phyloP scores from a whole-genome alignment of 352 stramenopile genomes.

The Chrysophaeum taylorii region DNA sequence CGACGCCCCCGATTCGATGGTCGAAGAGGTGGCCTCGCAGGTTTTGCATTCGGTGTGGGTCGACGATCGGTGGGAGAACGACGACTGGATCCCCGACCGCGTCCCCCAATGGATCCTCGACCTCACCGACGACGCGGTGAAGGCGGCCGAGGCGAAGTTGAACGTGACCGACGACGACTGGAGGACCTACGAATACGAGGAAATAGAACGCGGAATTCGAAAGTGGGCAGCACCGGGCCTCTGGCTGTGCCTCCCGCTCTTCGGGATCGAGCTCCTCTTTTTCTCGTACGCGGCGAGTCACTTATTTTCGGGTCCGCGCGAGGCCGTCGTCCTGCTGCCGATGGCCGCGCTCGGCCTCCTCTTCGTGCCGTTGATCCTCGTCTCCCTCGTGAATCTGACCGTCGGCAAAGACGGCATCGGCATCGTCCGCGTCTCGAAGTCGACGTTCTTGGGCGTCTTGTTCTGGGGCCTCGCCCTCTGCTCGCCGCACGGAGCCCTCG shows the following conservation, averaged over 20 bases:
- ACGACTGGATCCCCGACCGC: not conserved
- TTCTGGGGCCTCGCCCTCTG: not conserved
- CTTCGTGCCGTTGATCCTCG: not conserved
- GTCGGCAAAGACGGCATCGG: not conserved
- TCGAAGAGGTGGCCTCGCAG: not conserved
- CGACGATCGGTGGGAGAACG: not conserved
- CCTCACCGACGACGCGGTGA: not conserved
- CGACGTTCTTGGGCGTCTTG: not conserved
- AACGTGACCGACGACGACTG: not conserved
- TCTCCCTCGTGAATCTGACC: not conserved
- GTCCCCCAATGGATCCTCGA: not conserved
- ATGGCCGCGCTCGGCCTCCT: constrained; percentile 5
- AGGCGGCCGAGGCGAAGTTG: not conserved
- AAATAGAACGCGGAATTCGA: not conserved
- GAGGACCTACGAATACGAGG: not conserved
- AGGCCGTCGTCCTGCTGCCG: not conserved
- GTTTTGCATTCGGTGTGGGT: not conserved
- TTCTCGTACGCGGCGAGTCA: constrained; percentile 4
- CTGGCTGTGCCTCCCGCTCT: constrained; percentile 6
- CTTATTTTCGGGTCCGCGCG: not conserved
- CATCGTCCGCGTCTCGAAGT: not conserved
- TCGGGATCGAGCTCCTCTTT: not conserved
- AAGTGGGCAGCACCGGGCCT: not conserved
- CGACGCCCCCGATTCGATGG: not conserved
- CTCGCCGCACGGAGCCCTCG: not conserved